Evolutionary conservation across 192 early-diverging fungal species (phyloP), one percentile per base, ranked within the genome.

Genomic region (Backusella luteola): DNA sequence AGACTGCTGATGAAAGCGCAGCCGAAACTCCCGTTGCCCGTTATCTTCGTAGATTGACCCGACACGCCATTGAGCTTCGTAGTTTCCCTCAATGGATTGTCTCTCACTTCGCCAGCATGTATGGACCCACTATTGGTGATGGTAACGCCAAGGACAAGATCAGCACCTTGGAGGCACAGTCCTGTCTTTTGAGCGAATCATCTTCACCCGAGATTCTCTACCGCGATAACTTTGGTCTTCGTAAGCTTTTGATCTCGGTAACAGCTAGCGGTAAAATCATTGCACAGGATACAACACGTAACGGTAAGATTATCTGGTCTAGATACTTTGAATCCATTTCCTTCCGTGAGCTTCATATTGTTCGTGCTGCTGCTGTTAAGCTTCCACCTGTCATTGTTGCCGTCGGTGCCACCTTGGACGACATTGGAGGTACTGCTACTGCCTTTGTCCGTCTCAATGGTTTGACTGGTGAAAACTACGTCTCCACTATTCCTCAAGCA

Each of bases 191-290:
- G n/a, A 72, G 68, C 29, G 6, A 21, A 6, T 29, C 71, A 3
- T 12, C 12, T 9, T 21, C 46, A 21, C 19, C 49, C 0, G 78
- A 79, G 7, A 69, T 79, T 36, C 73, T 89, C 12, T 84, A 89
- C 59, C 79, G 90, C 19, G 93, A 94, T 69, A 81, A 84, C 69
- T 89, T 91, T 86, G 98, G 98, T 2, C 88, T 97, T 73, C 91
- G 94, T 73, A 97, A 98, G 81, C 84, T 98, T n/a, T 81, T 94
- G 23, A 80, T 99, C 14, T 93, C 96, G 79, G 90, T 87, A 8
- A 89, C 96, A 19, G 69, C 82, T 3, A 94, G 88, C 3, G 96
- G 96, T 75, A 94, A 95, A 68, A 66, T 99, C 14, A 84, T 94
- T 35, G 96, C 94, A 6, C 84, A 97, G 23, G 93, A 96, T 76